Percentiles rank a stretch among this genome's conserved stretches.
Evolutionary conservation across 1,139 yeast genomes (phyloP).

Genomic region (Saccharomyces hybrid): DNA sequence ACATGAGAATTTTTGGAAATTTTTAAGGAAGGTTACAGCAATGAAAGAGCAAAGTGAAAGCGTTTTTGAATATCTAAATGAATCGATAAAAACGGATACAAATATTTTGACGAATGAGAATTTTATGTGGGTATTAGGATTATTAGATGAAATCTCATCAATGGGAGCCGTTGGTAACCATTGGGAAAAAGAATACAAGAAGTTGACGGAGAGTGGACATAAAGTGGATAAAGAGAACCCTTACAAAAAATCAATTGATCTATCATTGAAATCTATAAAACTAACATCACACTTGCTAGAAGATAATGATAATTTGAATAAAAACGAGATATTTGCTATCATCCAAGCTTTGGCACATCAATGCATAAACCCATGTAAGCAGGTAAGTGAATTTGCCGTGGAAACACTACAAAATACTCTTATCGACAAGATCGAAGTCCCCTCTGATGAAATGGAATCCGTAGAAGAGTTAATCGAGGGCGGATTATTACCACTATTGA

Average conservation of each 20-base stretch:
- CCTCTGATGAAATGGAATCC: slow-evolving; percentile 28
- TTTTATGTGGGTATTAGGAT: slow-evolving; percentile 58
- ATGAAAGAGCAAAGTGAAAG: slow-evolving; percentile 44
- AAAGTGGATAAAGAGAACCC: slow-evolving; percentile 42
- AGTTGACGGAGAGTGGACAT: slow-evolving; percentile 38
- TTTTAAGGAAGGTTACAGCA: slow-evolving; percentile 52
- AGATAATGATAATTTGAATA: slow-evolving; percentile 19
- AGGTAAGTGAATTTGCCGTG: slow-evolving; percentile 60
- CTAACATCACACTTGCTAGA: slow-evolving; percentile 47
- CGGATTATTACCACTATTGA: slow-evolving; percentile 61
- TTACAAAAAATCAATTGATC: slow-evolving; percentile 45
- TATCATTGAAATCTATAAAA: slow-evolving; percentile 56
- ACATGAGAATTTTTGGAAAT: slow-evolving; percentile 55
- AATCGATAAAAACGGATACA: slow-evolving; percentile 37
- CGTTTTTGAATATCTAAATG: slow-evolving; percentile 45
- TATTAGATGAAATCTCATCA: slow-evolving; percentile 74
- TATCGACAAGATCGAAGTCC: slow-evolving; percentile 32
- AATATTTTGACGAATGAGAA: slow-evolving; percentile 41
- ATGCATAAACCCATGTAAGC: slow-evolving; percentile 80
- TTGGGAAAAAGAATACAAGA: slow-evolving; percentile 57
- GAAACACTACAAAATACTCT: slow-evolving; percentile 44
- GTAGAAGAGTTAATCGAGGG: slow-evolving; percentile 57
- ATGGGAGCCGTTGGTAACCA: slow-evolving; percentile 76
- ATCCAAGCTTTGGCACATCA: slow-evolving; percentile 80
- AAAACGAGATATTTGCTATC: slow-evolving; percentile 36